Conservation (phyloP, 768 basidiomycete genomes). For the Amanita inopinata region DNA sequence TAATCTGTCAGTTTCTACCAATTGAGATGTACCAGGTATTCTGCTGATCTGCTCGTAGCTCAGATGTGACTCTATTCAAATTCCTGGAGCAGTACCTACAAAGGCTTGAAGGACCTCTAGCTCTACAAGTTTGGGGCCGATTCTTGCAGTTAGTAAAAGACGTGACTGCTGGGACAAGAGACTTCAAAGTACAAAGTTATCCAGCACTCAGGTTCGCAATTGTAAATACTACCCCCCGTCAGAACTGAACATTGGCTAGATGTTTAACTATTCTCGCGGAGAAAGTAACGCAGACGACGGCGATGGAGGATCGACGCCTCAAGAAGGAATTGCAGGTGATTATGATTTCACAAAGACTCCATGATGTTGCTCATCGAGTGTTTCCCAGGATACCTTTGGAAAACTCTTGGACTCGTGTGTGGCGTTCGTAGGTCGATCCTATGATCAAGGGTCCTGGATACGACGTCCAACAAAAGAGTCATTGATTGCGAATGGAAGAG, state of each 20-base stretch:
- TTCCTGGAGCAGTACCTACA: constrained; percentile 84
- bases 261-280: constrained; percentile 74
- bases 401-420: constrained; percentile 80
- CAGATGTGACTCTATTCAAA: constrained; percentile 62
- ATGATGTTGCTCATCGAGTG: not conserved
- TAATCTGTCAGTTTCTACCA: constrained; percentile 45
- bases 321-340: constrained; percentile 81
- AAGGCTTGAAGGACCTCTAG: constrained; percentile 82
- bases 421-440: constrained; percentile 59
- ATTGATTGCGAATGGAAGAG: constrained; percentile 52
- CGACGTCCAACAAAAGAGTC: constrained; percentile 59
- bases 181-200: constrained; percentile 65
- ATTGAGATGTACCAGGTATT: not conserved
- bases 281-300: constrained; percentile 81
- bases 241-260: constrained; percentile 24
- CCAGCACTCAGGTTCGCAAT: constrained; percentile 55
- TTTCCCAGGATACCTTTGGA: constrained; percentile 62
- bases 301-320: constrained; percentile 81
- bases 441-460: constrained; percentile 75
- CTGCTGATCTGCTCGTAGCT: constrained; percentile 30
- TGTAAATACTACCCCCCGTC: not conserved
- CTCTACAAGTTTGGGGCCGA: constrained; percentile 85
- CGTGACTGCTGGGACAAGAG: constrained; percentile 49
- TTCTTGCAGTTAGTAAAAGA: constrained; percentile 76
- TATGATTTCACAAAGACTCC: not conserved